phyloP scores from a whole-genome alignment of 2,329 filamentous ascomycete species.

The Dendryphion nanum region DNA sequence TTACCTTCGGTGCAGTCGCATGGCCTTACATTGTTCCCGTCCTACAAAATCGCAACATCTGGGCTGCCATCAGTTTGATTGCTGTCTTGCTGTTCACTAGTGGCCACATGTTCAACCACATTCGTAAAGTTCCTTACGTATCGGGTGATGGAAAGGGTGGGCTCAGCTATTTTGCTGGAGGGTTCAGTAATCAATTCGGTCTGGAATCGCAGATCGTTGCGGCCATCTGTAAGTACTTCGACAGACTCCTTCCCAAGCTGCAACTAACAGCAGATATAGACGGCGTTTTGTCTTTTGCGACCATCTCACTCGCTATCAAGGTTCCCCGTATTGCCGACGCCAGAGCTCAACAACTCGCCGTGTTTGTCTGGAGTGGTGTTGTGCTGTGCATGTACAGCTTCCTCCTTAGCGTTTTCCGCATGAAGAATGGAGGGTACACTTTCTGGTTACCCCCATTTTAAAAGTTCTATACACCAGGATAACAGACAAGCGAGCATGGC shows the following conservation, averaged over 20 bases:
- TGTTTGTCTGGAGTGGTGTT: slow-evolving; percentile 74
- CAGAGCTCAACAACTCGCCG: slow-evolving; percentile 74
- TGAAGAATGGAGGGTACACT: slow-evolving; percentile 93
- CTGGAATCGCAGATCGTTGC: slow-evolving; percentile 95
- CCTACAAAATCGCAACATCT: slow-evolving; percentile 86
- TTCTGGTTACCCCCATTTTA: slow-evolving; percentile 91
- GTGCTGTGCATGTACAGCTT: slow-evolving; percentile 89
- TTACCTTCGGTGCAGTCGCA: slow-evolving; percentile 68
- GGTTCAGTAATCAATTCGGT: slow-evolving; percentile 92
- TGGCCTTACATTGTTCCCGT: slow-evolving; percentile 79
- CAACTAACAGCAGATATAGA: slow-evolving; percentile 46
- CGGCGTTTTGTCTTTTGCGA: slow-evolving; percentile 80
- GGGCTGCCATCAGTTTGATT: slow-evolving; percentile 87
- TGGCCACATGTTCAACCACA: slow-evolving; percentile 99
- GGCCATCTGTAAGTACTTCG: slow-evolving; percentile 75
- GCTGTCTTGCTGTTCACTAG: slow-evolving; percentile 89
- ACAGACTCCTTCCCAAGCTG: background rate
- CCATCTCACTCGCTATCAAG: slow-evolving; percentile 87
- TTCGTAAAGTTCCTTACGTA: slow-evolving; percentile 92
- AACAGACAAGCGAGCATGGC: no score
- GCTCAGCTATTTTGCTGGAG: slow-evolving; percentile 83
- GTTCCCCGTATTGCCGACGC: slow-evolving; percentile 82
- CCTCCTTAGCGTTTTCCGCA: slow-evolving; percentile 86
- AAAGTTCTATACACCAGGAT: no score
- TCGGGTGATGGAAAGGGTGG: slow-evolving; percentile 80